These are phyloP conservation scores for Phytopythium helicoides DNA, from an alignment of 352 stramenopile species.

Conservation along the genomic window DNA sequence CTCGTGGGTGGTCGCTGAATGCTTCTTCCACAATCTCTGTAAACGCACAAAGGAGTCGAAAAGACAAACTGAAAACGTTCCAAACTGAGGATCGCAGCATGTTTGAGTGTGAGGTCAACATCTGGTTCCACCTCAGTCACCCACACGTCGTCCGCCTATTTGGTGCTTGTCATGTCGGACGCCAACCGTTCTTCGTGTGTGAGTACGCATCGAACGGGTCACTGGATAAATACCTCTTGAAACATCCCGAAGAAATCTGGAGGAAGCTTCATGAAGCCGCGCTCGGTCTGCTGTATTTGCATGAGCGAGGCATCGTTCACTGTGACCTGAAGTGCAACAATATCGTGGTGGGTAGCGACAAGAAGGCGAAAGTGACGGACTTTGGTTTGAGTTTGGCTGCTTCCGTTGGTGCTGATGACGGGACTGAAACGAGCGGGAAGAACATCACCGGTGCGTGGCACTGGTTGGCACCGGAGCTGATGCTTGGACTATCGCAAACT, in stretches of 20 bases:
- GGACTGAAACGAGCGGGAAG: too few species aligned
- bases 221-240: constrained; percentile 1
- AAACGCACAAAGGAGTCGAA: neutral
- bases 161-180: constrained; percentile 13
- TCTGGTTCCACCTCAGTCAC: constrained; percentile 31
- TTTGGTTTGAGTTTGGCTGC: neutral
- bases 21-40: too few species aligned
- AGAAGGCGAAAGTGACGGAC: constrained; percentile 2
- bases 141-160: constrained; percentile 32
- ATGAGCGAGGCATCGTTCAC: neutral
- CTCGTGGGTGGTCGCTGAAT: too few species aligned
- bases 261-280: neutral
- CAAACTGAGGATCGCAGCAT: constrained; percentile 17
- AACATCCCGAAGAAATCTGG: neutral
- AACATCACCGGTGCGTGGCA: constrained; percentile 10
- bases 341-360: neutral
- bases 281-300: neutral
- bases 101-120: constrained; percentile 19
- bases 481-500: neutral
- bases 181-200: constrained; percentile 1
- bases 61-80: too few species aligned
- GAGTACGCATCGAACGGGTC: neutral
- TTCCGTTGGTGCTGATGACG: too few species aligned
- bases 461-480: constrained; percentile 25
- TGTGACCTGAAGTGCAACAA: neutral